Base-by-base conservation (phyloP, 176 grass and related monocot genomes). In the Carex littledalei region DNA sequence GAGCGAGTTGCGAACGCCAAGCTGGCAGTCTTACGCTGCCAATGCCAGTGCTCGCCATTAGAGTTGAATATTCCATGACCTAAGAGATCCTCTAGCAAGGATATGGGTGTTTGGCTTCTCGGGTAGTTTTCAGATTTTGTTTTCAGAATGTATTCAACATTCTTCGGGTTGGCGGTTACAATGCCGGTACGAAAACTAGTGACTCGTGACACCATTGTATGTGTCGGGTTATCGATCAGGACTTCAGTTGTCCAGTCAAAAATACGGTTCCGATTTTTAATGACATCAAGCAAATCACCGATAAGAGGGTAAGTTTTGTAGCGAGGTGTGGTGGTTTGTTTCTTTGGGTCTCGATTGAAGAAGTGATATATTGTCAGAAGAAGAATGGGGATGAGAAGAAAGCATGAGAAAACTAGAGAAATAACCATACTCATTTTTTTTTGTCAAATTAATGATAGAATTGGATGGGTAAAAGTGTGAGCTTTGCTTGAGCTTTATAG, bases 61-160 rank as follows among this genome's bases (percentile, higher is more conserved):
- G 89, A 85, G 76, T 91, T 93, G 86, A 97, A 93, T 72, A 97
- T 93, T 73, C 91, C 89, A 0, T 81, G 81, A 54, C 94, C 94
- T 0, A 97, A 86, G 31, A 93, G 88, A 80, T 97, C 94, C 31
- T 83, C 58, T 41, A 93, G 26, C 73, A 82, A 41, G 31, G 87
- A 69, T 6, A 85, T 81, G 1, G 81, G 4, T 8, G 45, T 49
- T 49, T 49, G 1, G 8, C 45, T 49, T 1, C 2, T 49, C 8
- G 8, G 45, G 2, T 49, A 49, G 45, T 49, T 49, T 49, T 49
- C 45, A 10, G 45, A 10, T 49, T 49, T 49, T 49, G 45, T 49
- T 49, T 49, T 49, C 8, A 49, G 45, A 49, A 10, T 49, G 45
- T 49, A 49, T 49, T 49, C 45, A 49, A 49, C 45, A 10, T 49